Percentiles rank a stretch among this genome's conserved stretches.
phyloP scores from a whole-genome alignment of 2,329 filamentous ascomycete genomes.

The Trichophyton verrucosum region DNA sequence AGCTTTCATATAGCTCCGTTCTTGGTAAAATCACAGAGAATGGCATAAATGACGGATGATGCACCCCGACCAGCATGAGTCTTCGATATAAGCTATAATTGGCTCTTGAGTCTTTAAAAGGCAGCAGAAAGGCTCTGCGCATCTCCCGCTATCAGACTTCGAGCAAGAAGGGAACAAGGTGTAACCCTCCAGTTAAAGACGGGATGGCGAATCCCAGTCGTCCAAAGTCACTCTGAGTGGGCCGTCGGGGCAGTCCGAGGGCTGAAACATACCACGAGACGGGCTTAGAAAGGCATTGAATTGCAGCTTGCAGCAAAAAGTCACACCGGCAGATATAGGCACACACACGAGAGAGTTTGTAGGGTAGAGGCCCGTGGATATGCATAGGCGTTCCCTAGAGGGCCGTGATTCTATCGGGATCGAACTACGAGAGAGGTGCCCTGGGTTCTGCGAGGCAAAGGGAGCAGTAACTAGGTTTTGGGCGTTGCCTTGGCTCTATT shows the following conservation, averaged over 20 bases:
- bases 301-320: background rate
- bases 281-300: background rate
- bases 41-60: background rate
- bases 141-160: background rate
- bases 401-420: background rate
- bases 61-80: background rate
- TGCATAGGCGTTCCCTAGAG: background rate
- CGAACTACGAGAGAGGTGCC: background rate
- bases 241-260: background rate
- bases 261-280: background rate
- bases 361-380: background rate
- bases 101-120: background rate
- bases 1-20: background rate
- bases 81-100: background rate
- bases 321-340: too few species aligned
- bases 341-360: background rate
- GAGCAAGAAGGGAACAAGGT: background rate
- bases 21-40: background rate
- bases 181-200: background rate
- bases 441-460: background rate
- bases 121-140: background rate
- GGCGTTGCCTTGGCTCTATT: background rate
- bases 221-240: background rate
- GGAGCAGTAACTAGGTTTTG: background rate
- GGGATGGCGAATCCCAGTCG: background rate